phyloP scores from a whole-genome alignment of 2,329 filamentous ascomycete genomes.

The Cladophialophora immunda region DNA sequence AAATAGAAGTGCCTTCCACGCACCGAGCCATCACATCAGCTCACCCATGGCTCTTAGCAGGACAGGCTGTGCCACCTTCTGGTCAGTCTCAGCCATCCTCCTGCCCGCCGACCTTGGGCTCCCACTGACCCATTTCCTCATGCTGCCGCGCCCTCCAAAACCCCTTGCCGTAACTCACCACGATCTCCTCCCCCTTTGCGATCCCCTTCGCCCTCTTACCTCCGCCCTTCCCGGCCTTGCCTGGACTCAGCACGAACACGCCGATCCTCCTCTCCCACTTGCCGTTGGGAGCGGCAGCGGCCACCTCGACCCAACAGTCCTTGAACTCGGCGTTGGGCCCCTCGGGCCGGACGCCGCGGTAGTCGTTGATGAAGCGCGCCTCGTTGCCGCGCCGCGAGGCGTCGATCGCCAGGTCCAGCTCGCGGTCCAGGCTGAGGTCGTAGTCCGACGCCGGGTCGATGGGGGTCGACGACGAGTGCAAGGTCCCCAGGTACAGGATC shows the following conservation, averaged over 20 bases:
- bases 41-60: neutral
- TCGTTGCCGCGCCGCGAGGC: slow-evolving; percentile 60
- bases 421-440: slow-evolving; percentile 61
- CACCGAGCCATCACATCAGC: neutral
- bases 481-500: slow-evolving; percentile 59
- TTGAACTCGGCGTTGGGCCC: slow-evolving; percentile 52
- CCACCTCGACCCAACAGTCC: slow-evolving; percentile 50
- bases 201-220: slow-evolving; percentile 52
- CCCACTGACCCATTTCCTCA: slow-evolving; percentile 37
- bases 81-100: neutral
- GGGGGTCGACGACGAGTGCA: slow-evolving; percentile 49
- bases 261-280: slow-evolving; percentile 56
- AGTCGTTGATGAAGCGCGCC: slow-evolving; percentile 63
- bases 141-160: slow-evolving; percentile 50
- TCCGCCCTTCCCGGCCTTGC: slow-evolving; percentile 54
- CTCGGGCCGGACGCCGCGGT: slow-evolving; percentile 54
- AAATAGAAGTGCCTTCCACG: neutral
- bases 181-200: slow-evolving; percentile 58
- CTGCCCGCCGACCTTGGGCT: neutral
- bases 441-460: slow-evolving; percentile 57
- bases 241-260: slow-evolving; percentile 59
- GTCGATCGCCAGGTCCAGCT: slow-evolving; percentile 59
- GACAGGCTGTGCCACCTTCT: neutral
- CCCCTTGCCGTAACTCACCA: slow-evolving; percentile 64
- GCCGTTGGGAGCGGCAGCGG: slow-evolving; percentile 44